Evolutionary conservation across 768 basidiomycete species (phyloP), one percentile per base, ranked within the genome.

Genomic region (Myochromella boudieri): DNA sequence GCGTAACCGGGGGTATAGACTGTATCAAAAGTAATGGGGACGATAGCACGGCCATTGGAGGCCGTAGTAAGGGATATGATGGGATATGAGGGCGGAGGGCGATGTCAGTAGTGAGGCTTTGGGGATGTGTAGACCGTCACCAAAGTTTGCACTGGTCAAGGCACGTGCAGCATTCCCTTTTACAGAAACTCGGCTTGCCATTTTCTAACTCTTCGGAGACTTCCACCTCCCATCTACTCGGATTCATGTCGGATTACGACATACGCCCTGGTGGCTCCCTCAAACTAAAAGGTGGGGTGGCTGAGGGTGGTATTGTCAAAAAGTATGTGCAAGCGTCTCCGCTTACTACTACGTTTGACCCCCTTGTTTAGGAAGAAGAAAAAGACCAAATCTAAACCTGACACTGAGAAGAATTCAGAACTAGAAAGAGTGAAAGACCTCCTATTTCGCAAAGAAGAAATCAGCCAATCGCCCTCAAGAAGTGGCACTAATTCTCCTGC

Each of bases 261-360:
- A 75, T 87, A 68, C 83, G 84, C 64, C 84, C 89, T 45, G 87
- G 90, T 38, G 91, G 92, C 62, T 84, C 89, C 55, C 86, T 95
- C 64, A 95, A 92, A 67, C 77, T 95, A 60, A 95, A 93, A 71
- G 82, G 87, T n/a, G 82, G 79, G 27, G 84, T 85, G 26, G 72
- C 74, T 21, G 90, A 88, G 54, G 90, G 87, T 46, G 87, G 88
- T 3, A 76, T 87, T 46, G 82, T 84, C 37, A 93, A 93, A 68
- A 93, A 92, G 91, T 91, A 55, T 53, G 81, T 48, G 21, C 49
- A 17, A 29, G 52, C n/a, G n/a, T n/a, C n/a, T n/a, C n/a, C n/a
- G n/a, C n/a, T n/a, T n/a, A n/a, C n/a, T n/a, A n/a, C n/a, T n/a
- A n/a, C n/a, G n/a, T n/a, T n/a, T n/a, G n/a, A n/a, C n/a, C n/a